Evolutionary conservation across 169 alveolate genomes (phyloP), one percentile per base, ranked within the genome.

Genomic region (Plasmodium gaboni): DNA sequence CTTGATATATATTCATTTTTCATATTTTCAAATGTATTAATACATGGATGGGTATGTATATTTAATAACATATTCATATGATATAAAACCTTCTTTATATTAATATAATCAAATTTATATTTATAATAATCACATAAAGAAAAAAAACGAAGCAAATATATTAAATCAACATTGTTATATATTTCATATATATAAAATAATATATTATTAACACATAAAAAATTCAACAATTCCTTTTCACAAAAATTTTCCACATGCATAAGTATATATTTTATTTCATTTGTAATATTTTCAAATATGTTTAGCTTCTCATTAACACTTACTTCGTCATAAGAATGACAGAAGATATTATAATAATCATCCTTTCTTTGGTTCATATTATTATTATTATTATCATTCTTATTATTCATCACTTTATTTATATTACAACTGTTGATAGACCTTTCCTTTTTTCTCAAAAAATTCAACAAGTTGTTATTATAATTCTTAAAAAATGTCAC

Each of bases 111-210:
- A 71, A 86, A 64, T 13, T 13, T 19, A 22, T 61, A 46, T 17
- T 61, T 32, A 59, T 60, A 12, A 13, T 57, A 19, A 46, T 57
- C 12, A 42, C 92, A 86, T 71, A 86, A 24, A 1, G 59, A 15
- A 57, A 86, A 86, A 64, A 86, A 86, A 17, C 92, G 72, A 51
- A 70, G 38, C 10, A 86, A 53, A 86, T 86, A 86, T 44, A 86
- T 86, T 55, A 86, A 19, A 28, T 86, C 92, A 50, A 86, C 64
- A 64, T 86, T 24, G 8, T n/a, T 38, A 71, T 38, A 86, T 63
- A 86, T 59, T 8, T 86, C 92, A 53, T 71, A 74, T 32, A 86
- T 28, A 72, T 86, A 86, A 86, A 86, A 86, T 53, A 86, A 60
- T 48, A 71, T 86, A 55, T 86, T 86, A 86, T 86, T 86, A 38